Conservation (phyloP, 257 asterid genomes). For the Plantago ovata region DNA sequence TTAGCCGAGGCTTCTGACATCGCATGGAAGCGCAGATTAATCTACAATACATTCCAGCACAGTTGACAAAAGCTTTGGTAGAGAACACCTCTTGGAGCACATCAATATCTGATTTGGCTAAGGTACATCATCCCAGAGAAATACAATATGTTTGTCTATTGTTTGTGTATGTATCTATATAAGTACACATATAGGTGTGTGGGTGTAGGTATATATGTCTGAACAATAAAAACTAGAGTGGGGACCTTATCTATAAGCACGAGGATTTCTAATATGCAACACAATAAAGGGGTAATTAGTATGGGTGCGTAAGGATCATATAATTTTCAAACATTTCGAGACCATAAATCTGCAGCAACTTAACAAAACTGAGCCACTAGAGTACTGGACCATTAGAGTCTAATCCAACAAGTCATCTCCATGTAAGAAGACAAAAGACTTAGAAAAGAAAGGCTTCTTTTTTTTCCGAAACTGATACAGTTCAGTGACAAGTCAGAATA, state of each 20-base stretch:
- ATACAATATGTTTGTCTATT: not conserved
- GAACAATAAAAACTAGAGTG: too few relatives aligned
- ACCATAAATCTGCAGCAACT: not conserved
- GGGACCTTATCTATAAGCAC: too few relatives aligned
- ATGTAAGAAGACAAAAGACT: too few relatives aligned
- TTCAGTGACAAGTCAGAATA: not conserved
- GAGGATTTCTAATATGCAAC: too few relatives aligned
- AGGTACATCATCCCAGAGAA: conserved; percentile 47
- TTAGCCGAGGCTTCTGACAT: conserved; percentile 18
- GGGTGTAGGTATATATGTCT: too few relatives aligned
- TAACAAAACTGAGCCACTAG: not conserved
- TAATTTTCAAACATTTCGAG: not conserved
- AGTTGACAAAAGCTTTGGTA: conserved; percentile 15
- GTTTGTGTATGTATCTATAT: too few relatives aligned
- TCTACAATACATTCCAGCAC: conserved; percentile 21
- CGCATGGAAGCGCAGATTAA: conserved; percentile 22
- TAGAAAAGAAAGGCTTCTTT: too few relatives aligned
- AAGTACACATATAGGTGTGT: too few relatives aligned
- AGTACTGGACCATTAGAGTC: too few relatives aligned
- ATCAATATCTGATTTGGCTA: conserved; percentile 53
- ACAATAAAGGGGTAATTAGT: too few relatives aligned
- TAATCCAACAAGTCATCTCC: too few relatives aligned
- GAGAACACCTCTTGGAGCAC: conserved; percentile 36
- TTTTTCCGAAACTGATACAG: not conserved
- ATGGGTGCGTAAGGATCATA: too few relatives aligned